phyloP scores from a whole-genome alignment of 495 filamentous ascomycete species.

The Penicillium canariense region DNA sequence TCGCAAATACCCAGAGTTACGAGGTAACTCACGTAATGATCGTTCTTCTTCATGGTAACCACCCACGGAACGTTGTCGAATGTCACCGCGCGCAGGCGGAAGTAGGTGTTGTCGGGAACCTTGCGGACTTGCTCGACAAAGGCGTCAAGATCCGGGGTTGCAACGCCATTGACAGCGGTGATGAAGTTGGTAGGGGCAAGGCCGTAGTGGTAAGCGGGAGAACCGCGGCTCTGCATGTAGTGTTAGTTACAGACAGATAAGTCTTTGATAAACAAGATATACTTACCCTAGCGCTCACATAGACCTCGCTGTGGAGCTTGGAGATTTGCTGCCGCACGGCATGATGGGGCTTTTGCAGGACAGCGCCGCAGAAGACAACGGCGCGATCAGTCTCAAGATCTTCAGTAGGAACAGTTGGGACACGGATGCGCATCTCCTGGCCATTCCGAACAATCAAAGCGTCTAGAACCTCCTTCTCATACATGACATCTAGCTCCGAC shows the following conservation, averaged over 20 bases:
- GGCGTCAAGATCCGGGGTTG: constrained; percentile 72
- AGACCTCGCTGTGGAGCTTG: constrained; percentile 95
- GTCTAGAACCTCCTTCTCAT: constrained; percentile 78
- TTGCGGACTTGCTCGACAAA: constrained; percentile 78
- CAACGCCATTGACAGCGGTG: constrained; percentile 85
- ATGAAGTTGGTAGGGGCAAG: constrained; percentile 97
- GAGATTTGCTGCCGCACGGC: constrained; percentile 96
- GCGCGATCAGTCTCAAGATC: constrained; percentile 90
- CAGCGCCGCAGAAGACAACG: constrained; percentile 92
- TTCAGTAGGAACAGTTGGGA: constrained; percentile 83
- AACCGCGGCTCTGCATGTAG: constrained; percentile 59
- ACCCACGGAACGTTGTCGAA: constrained; percentile 99
- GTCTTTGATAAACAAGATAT: not conserved
- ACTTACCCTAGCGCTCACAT: constrained; percentile 78
- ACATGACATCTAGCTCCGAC: constrained; percentile 94
- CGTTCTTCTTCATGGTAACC: constrained; percentile 99
- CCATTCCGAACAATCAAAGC: constrained; percentile 85
- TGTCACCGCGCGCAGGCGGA: constrained; percentile 88
- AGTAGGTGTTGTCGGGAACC: constrained; percentile 96
- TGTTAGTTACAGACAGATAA: constrained; percentile 8
- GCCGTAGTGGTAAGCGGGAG: constrained; percentile 87
- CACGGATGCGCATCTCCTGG: constrained; percentile 69
- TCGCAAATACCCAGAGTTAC: not conserved
- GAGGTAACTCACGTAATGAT: constrained; percentile 70
- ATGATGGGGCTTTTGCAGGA: constrained; percentile 90